Evolutionary conservation across 2,329 filamentous ascomycete species (phyloP).

Genomic region (Podosphaera fusca): DNA sequence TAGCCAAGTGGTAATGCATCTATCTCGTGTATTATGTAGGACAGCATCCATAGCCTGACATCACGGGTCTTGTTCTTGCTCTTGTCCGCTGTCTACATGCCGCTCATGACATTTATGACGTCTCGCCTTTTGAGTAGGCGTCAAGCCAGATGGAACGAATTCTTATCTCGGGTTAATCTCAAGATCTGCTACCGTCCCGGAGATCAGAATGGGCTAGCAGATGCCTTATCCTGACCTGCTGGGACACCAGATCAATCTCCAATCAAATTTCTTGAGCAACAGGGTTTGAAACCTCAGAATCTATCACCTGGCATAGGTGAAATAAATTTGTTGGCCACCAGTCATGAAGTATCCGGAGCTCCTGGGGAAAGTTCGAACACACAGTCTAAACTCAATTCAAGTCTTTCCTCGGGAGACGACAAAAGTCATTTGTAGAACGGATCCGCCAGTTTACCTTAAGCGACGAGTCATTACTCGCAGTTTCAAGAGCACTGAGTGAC

Average conservation of each 20-base stretch:
- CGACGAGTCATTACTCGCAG: neutral
- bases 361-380: neutral
- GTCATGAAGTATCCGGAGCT: neutral
- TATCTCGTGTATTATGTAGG: too few relatives aligned
- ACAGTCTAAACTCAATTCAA: neutral
- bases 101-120: neutral
- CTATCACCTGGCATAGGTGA: neutral
- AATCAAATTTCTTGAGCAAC: neutral
- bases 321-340: neutral
- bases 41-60: too few relatives aligned
- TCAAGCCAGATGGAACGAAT: neutral
- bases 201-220: neutral
- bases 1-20: too few relatives aligned
- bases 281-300: neutral
- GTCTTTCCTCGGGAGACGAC: neutral
- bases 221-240: neutral
- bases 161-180: neutral
- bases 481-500: neutral
- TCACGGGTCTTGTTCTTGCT: too few relatives aligned
- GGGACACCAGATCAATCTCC: neutral
- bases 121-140: neutral
- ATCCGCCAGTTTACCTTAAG: neutral
- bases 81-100: too few relatives aligned
- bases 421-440: neutral
- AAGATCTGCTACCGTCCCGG: neutral